phyloP scores from a whole-genome alignment of 2,329 filamentous ascomycete genomes.

The Fusarium circinatum region DNA sequence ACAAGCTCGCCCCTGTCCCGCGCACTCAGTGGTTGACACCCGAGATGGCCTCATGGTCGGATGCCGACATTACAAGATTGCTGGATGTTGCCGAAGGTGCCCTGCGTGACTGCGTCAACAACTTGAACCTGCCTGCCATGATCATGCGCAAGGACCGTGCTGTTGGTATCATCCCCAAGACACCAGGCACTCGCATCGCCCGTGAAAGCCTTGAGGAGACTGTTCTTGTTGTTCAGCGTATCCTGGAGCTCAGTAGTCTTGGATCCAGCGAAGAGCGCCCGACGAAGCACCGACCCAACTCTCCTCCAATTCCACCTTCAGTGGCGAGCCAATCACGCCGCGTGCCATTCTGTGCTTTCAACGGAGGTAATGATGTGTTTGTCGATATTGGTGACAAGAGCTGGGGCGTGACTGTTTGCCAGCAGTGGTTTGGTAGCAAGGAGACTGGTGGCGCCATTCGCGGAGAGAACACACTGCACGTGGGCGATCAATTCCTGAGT shows the following conservation, averaged over 20 bases:
- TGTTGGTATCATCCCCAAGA: constrained; percentile 78
- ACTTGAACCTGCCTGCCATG: constrained; percentile 80
- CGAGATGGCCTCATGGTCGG: constrained; percentile 81
- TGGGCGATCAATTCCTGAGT: constrained; percentile 96
- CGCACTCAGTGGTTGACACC: constrained; percentile 77
- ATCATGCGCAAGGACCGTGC: constrained; percentile 90
- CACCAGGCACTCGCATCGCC: constrained; percentile 73
- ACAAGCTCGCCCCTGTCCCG: constrained; percentile 75
- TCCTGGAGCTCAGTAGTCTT: constrained; percentile 81
- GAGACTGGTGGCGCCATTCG: constrained; percentile 60
- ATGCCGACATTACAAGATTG: constrained; percentile 80
- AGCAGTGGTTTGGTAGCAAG: constrained; percentile 81
- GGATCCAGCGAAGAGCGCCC: constrained; percentile 46
- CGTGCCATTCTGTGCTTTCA: constrained; percentile 97
- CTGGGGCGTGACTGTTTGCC: constrained; percentile 93
- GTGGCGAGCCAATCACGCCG: constrained; percentile 40
- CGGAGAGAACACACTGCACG: constrained; percentile 85
- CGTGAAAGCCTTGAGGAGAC: constrained; percentile 96
- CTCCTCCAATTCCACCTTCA: constrained; percentile 27
- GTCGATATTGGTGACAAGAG: constrained; percentile 99
- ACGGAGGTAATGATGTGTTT: constrained; percentile 96
- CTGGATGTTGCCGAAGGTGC: constrained; percentile 90
- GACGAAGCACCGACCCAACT: constrained; percentile 35
- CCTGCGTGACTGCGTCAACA: constrained; percentile 81
- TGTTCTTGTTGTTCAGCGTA: constrained; percentile 92